These are phyloP conservation scores for Skeletonema menzelii DNA, from an alignment of 108 stramenopile genomes.

Conservation along the genomic window DNA sequence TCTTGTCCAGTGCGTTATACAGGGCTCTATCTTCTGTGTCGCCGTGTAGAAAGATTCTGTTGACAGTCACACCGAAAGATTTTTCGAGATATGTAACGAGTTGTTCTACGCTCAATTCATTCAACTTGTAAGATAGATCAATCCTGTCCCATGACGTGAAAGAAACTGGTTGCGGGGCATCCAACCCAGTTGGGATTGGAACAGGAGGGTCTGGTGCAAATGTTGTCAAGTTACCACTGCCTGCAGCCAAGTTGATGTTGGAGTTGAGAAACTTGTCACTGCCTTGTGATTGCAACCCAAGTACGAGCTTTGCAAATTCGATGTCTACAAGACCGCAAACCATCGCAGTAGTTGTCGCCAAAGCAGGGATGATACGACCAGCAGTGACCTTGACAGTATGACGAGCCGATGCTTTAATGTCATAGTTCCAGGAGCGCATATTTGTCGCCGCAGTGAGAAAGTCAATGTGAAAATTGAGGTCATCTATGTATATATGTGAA, in stretches of 20 bases:
- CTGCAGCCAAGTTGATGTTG: constrained; percentile 63
- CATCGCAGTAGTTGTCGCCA: constrained; percentile 87
- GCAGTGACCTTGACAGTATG: constrained; percentile 80
- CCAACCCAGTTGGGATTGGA: constrained; percentile 41
- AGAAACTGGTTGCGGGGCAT: constrained; percentile 43
- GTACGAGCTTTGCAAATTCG: constrained; percentile 76
- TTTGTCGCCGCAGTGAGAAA: constrained; percentile 78
- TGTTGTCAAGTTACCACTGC: constrained; percentile 56
- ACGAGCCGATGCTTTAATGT: constrained; percentile 77
- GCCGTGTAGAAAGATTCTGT: constrained; percentile 55
- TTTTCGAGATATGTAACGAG: constrained; percentile 47
- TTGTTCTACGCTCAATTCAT: constrained; percentile 56
- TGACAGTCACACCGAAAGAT: constrained; percentile 49
- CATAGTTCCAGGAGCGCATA: constrained; percentile 77
- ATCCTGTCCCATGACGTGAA: constrained; percentile 67
- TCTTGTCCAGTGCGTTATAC: constrained; percentile 50
- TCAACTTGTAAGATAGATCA: constrained; percentile 36
- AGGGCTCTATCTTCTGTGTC: constrained; percentile 47
- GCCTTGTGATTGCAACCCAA: constrained; percentile 57
- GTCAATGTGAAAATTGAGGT: constrained; percentile 71
- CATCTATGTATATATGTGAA: constrained; percentile 20
- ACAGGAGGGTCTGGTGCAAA: constrained; percentile 60
- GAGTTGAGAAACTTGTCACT: constrained; percentile 59
- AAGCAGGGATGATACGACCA: constrained; percentile 82
- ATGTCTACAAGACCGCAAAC: constrained; percentile 84